Percentiles rank a stretch among this genome's conserved stretches.
Evolutionary conservation across 192 early-diverging fungal species (phyloP).

Genomic region (Gryganskiella cystojenkinii): DNA sequence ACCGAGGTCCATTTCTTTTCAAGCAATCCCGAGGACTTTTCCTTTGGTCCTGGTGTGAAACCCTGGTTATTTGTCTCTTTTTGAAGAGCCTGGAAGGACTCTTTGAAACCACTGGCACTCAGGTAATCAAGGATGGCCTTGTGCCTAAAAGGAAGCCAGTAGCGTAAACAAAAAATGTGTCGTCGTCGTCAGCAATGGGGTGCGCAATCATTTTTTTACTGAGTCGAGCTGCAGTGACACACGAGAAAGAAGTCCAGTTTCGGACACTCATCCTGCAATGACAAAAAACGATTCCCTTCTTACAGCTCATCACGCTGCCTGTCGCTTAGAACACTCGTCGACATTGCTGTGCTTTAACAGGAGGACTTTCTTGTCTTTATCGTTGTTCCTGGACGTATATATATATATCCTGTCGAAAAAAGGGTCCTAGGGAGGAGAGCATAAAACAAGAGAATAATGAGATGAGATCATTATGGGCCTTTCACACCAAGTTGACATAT

Average conservation of each 20-base stretch:
- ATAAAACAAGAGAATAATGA: too few relatives aligned
- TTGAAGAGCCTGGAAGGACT: constrained; percentile 75
- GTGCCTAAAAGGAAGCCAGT: constrained; percentile 60
- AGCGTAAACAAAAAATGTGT: not conserved
- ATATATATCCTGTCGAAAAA: too few relatives aligned
- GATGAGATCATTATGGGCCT: too few relatives aligned
- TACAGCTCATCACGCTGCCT: constrained; percentile 83
- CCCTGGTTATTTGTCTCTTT: constrained; percentile 79
- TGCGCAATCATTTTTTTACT: too few relatives aligned
- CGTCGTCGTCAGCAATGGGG: not conserved
- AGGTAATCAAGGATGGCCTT: constrained; percentile 92
- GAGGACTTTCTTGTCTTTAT: too few relatives aligned
- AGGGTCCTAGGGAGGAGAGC: too few relatives aligned
- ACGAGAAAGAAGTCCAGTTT: not conserved
- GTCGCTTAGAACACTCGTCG: constrained; percentile 68
- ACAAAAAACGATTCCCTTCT: too few relatives aligned
- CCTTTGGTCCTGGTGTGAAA: constrained; percentile 78
- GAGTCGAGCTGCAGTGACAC: not conserved
- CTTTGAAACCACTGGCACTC: constrained; percentile 74
- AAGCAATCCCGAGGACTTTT: constrained; percentile 80
- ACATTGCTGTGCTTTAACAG: too few relatives aligned
- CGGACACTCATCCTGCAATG: too few relatives aligned
- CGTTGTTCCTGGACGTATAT: too few relatives aligned
- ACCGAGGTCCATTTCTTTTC: constrained; percentile 98
- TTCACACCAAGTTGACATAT: too few relatives aligned